phyloP scores from a whole-genome alignment of 805 yeast genomes.

The Nakazawaea ishiwadae region DNA sequence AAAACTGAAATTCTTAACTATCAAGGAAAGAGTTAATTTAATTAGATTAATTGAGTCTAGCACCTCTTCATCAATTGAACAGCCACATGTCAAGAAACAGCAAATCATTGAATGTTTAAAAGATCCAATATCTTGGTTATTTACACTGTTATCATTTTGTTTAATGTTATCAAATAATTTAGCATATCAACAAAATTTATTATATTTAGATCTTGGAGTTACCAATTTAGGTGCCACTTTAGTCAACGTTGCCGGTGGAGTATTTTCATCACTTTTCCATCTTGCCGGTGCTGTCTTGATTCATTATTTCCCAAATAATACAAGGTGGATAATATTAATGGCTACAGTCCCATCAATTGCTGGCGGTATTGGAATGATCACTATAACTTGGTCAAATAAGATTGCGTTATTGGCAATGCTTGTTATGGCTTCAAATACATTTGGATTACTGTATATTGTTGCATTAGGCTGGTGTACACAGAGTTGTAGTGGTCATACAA shows the following conservation, averaged over 20 bases:
- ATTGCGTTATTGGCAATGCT: conserved; percentile 43
- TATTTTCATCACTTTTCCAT: conserved; percentile 38
- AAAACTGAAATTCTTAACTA: conserved; percentile 40
- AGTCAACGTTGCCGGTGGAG: conserved; percentile 50
- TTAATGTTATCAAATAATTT: conserved; percentile 49
- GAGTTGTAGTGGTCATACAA: conserved; percentile 44
- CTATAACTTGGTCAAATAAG: conserved; percentile 40
- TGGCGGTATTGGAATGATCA: conserved; percentile 39
- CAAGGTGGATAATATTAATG: conserved; percentile 32
- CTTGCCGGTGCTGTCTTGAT: conserved; percentile 32
- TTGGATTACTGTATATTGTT: conserved; percentile 29
- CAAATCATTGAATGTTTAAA: conserved; percentile 46
- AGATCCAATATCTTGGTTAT: conserved; percentile 45
- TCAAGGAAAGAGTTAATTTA: conserved; percentile 47
- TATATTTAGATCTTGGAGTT: conserved; percentile 39
- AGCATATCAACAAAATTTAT: conserved; percentile 46
- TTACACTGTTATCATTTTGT: conserved; percentile 34
- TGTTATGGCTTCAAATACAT: conserved; percentile 40
- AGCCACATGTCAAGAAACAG: conserved; percentile 38
- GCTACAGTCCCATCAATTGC: conserved; percentile 38
- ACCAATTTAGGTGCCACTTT: conserved; percentile 42
- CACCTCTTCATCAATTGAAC: conserved; percentile 37
- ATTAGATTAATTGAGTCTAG: conserved; percentile 36
- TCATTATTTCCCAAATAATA: conserved; percentile 28
- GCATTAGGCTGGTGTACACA: conserved; percentile 26